Base-by-base conservation (phyloP, 1,139 yeast species). In the Starmera stellimalicola region DNA sequence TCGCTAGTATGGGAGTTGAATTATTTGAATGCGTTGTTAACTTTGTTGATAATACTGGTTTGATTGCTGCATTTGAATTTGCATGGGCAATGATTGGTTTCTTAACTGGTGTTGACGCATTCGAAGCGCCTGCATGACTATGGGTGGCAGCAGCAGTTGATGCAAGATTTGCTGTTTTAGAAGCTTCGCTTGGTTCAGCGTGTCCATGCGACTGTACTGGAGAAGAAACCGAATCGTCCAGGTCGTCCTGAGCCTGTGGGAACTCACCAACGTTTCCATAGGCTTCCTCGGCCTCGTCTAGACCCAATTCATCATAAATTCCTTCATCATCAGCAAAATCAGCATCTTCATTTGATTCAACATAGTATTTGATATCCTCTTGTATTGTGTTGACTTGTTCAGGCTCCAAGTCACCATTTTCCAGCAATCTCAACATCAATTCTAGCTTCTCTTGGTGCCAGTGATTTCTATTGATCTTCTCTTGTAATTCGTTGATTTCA, bases 291-390 rank as follows among this genome's bases (percentile, higher is more conserved):
- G 72, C 74, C 30, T 78, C 85, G 36, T 75, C 85, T 33, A 85
- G 69, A 35, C 83, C 91, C 44, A 91, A 69, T 38, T 77, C 87
- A 46, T 91, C 97, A 54, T 91, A 91, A 43, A 91, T 76, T 24
- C 87, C 91, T 48, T 91, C 97, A 56, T 91, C 95, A 52, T 91
- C 97, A 17, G 91, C 83, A 56, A 87, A 93, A 50, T 88, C 95
- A n/a, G 79, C 94, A 37, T 87, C 96, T 58, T 83, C 94, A 52
- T 91, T 93, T 42, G 91, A 83, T 42, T 91, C 97, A 30, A 93
- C 95, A 55, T 87, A 91, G 58, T 88, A 91, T 46, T 74, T 85
- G 52, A 93, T 82, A 55, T 91, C 97, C 38, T 93, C 99, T 51
- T 79, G 80, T 38, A 85, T 73, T 20, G 72, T 80, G 48, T 81